A percentile compares a stretch with the other conserved stretches of the same genome.
Evolutionary conservation across 768 basidiomycete species (phyloP).

Genomic region (Hydnum rufescens): DNA sequence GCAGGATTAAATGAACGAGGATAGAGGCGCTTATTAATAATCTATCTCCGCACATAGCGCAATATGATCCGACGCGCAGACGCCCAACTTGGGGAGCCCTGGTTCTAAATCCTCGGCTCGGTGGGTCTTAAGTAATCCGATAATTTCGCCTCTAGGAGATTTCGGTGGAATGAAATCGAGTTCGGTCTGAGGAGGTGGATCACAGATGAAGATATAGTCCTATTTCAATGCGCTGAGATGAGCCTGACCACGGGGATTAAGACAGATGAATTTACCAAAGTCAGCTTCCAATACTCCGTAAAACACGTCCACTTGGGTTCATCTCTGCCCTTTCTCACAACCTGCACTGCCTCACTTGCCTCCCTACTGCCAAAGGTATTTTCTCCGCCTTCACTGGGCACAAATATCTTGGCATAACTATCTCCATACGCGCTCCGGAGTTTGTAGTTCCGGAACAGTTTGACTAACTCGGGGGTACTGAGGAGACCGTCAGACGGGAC

Average conservation of each 20-base stretch:
- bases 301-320: constrained; percentile 83
- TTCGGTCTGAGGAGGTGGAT: constrained; percentile 20
- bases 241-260: neutral
- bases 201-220: constrained; percentile 77
- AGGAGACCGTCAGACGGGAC: constrained; percentile 48
- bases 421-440: constrained; percentile 46
- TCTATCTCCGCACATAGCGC: constrained; percentile 50
- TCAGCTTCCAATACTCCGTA: constrained; percentile 70
- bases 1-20: too few species aligned
- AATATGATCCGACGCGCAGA: constrained; percentile 79
- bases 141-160: constrained; percentile 19
- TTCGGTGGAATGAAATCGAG: neutral
- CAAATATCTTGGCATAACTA: constrained; percentile 19
- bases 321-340: constrained; percentile 30
- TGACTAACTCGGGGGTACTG: constrained; percentile 32
- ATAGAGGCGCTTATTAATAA: too few species aligned
- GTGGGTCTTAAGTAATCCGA: constrained; percentile 44
- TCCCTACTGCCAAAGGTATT: constrained; percentile 11
- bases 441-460: constrained; percentile 21
- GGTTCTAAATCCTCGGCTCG: constrained; percentile 33
- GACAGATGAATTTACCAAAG: constrained; percentile 33
- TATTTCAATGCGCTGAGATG: neutral
- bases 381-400: neutral
- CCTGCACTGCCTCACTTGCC: constrained; percentile 23
- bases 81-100: constrained; percentile 59